Evolutionary conservation across 2,329 filamentous ascomycete genomes (phyloP), one percentile per base, ranked within the genome.

Genomic region (Ophiostoma sp.): DNA sequence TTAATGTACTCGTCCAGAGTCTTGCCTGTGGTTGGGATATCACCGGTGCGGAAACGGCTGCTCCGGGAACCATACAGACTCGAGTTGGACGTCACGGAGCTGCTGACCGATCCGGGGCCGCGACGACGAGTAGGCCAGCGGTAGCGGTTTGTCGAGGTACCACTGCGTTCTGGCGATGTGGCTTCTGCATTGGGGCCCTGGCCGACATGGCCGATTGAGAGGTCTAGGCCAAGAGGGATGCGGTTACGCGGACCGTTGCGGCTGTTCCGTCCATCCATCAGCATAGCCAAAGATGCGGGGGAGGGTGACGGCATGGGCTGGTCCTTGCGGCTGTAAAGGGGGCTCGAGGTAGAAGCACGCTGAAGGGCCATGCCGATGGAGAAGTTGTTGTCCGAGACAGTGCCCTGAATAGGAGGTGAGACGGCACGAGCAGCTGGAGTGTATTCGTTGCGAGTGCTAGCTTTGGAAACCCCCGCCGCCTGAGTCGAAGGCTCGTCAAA

Each of bases 1-100:
- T 88, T 92, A 72, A 96, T 93, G 75, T 95, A 96, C 71, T 93
- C 88, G 73, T 96, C 91, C 47, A 92, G 84, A 72, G 87, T 91
- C 71, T 87, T 85, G 55, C 83, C 84, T 73, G 85, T 88, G 11
- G 79, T 52, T 76, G 81, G 65, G 77, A 80, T 71, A 79, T 83
- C 68, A 7, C 82, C 83, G 67, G 87, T 69, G 41, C 72, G 70
- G 65, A 65, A 66, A 4, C 72, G 81, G 71, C 84, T 75, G 73
- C 81, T 83, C 69, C 82, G 79, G 18, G 79, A 36, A 2, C 69
- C 70, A n/a, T 79, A 40, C 1, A 81, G 78, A 67, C 83, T 85
- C 0, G 84, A 86, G 42, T 78, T 79, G 7, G 85, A 87, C 1
- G 85, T 85, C 42, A 85, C 79, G 5, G 85, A 86, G 72, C 85